Conservation (phyloP, 305 asterid species). For the Nicotiana rustica region DNA sequence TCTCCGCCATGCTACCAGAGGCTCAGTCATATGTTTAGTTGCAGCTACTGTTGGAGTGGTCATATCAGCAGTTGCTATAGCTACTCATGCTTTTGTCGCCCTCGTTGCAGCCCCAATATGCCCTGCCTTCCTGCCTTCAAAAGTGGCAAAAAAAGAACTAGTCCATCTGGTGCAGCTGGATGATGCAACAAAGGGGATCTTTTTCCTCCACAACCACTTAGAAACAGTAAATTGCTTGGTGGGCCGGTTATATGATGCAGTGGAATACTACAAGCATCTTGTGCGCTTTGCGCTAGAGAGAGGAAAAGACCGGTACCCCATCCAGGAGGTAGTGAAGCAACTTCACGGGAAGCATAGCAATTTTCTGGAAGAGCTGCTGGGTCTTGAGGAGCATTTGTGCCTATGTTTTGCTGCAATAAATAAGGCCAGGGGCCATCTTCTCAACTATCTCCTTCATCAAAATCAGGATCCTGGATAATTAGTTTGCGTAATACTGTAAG, state of each 20-base stretch:
- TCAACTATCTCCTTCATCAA: constrained; percentile 37
- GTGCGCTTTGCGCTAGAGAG: constrained; percentile 73
- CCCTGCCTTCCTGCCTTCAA: constrained; percentile 47
- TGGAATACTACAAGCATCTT: constrained; percentile 64
- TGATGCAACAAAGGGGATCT: constrained; percentile 80
- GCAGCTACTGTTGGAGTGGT: constrained; percentile 69
- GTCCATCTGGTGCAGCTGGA: constrained; percentile 69
- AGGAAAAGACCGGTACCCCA: constrained; percentile 65
- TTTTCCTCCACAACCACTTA: constrained; percentile 72
- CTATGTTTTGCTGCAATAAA: constrained; percentile 80
- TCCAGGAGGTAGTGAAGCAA: constrained; percentile 80
- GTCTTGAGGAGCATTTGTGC: constrained; percentile 86
- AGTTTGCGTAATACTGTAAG: background rate
- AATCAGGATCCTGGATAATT: constrained; percentile 17
- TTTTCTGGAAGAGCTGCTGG: constrained; percentile 64
- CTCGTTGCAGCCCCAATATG: constrained; percentile 51
- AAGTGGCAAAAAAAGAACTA: constrained; percentile 54
- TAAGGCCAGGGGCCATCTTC: constrained; percentile 71
- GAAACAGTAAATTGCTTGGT: constrained; percentile 83
- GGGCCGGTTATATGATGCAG: constrained; percentile 58
- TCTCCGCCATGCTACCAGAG: constrained; percentile 56
- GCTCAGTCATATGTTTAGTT: constrained; percentile 65
- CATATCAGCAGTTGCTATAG: constrained; percentile 66
- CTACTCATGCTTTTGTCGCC: constrained; percentile 67
- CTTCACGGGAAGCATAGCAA: constrained; percentile 59